Base-by-base conservation (phyloP, 1,284 basidiomycete species). In the Sporisorium exsertum region DNA sequence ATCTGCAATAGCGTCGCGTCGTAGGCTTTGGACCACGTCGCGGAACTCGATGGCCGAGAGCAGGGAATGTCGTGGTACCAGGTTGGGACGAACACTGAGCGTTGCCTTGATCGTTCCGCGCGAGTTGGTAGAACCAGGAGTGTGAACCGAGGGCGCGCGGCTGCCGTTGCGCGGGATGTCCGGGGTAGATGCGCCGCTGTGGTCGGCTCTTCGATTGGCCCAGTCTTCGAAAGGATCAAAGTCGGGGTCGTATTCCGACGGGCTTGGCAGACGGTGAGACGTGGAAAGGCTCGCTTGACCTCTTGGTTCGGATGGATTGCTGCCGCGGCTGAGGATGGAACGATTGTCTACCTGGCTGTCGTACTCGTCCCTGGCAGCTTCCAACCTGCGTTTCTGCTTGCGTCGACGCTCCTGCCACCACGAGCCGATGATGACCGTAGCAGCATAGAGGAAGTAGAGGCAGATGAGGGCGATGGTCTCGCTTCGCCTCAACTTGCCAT, bases 41-140 rank as follows among this genome's bases (percentile, higher is more conserved):
- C 94, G 89, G 86, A 97, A 97, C 85, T 97, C 95, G 58, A 98
- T 90, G 0, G 95, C 95, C 10, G 95, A 93, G 3, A 97, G 90
- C 1, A 98, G 89, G 7, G 94, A 96, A 60, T 82, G 80, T 5
- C 79, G 53, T 4, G 86, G 79, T 3, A 78, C 67, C 45, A 79
- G 51, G 54, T 68, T 72, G 40, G 74, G 74, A 10, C 70, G 65
- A 3, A 72, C 37, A 27, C 43, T 65, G 24, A 64, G 69, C 10
- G 56, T 32, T 2, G 60, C 35, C 15, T 58, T 64, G 40, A 62
- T 24, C 10, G 52, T 52, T 2, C 56, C 43, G 10, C 59, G 57
- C 33, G 73, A 72, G 22, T 22, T 49, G 9, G 58, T 27, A 3
- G 69, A 72, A n/a, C 62, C 73, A 0, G 73, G 73, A 0, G 65